Evolutionary conservation across 225 moss, liverwort and hornwort species (phyloP), one percentile per base, ranked within the genome.

Genomic region (Bryum argenteum): DNA sequence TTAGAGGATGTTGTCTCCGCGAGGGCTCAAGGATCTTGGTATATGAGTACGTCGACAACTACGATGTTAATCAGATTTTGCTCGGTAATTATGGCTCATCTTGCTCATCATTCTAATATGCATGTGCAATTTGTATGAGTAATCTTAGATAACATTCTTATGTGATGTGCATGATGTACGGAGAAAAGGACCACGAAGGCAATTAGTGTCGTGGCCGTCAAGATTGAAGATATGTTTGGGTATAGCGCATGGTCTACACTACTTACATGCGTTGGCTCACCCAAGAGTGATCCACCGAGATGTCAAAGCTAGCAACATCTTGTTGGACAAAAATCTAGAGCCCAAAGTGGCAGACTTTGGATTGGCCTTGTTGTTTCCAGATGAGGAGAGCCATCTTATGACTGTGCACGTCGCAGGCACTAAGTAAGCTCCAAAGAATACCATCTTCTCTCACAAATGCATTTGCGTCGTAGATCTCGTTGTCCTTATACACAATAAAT

Each of bases 261-360:
- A 77, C 14, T 65, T 77, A 39, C 77, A 77, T 28, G 64, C 77
- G 24, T 59, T 77, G 59, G 71, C 71, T 24, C 17, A 71, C 66
- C 77, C 77, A 19, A 66, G 65, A 41, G 59, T 77, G 18, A 76
- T 76, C 55, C 76, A 76, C 56, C 63, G 70, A 70, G 76, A 76
- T 55, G 67, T 75, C 17, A 70, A 71, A 60, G 71, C 71, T 11
- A 71, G 71, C 52, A 71, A 71, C 62, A 62, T 76, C 38, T 63
- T 77, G 9, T 26, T 77, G 20, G 71, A 77, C 58, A 71, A 58
- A 57, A 71, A 71, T 38, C 39, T 73, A 23, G 72, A 73, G 2
- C 78, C 72, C 7, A 84, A 81, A 76, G 84, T 84, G 23, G 87
- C 86, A 7, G 83, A 83, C 24, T 87, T 87, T 56, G 86, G 86